These are phyloP conservation scores for Aspergillus felis DNA, from an alignment of 2,329 filamentous ascomycete genomes.

Conservation along the genomic window DNA sequence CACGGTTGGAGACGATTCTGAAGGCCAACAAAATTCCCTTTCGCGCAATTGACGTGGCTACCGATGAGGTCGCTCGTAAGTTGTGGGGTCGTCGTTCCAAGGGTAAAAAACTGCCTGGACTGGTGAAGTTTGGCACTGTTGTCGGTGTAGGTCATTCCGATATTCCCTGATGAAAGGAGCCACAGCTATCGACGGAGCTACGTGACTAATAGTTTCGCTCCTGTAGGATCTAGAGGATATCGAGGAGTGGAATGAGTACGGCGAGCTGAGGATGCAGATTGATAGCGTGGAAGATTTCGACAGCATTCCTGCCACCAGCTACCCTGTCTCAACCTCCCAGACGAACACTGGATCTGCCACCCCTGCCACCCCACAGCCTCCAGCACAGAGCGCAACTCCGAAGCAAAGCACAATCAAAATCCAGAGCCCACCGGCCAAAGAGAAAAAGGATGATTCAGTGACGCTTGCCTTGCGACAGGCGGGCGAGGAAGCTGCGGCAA, in stretches of 20 bases:
- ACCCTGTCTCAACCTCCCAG: slow-evolving; percentile 17
- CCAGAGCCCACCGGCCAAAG: slow-evolving; percentile 36
- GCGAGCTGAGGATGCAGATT: slow-evolving; percentile 85
- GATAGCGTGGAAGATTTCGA: slow-evolving; percentile 39
- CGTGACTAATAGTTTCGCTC: slow-evolving; percentile 6
- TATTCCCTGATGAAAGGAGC: background rate
- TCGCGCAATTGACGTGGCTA: slow-evolving; percentile 85
- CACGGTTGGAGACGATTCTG: slow-evolving; percentile 91
- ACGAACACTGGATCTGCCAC: slow-evolving; percentile 23
- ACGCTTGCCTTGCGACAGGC: slow-evolving; percentile 42
- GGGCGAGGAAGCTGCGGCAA: slow-evolving; percentile 37
- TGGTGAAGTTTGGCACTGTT: slow-evolving; percentile 83
- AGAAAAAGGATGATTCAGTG: slow-evolving; percentile 36
- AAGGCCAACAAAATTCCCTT: slow-evolving; percentile 93
- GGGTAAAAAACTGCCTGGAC: slow-evolving; percentile 81
- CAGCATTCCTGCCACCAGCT: slow-evolving; percentile 28
- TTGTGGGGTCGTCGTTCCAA: slow-evolving; percentile 81
- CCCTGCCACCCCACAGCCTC: slow-evolving; percentile 21
- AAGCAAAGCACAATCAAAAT: slow-evolving; percentile 40
- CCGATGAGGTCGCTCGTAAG: slow-evolving; percentile 81
- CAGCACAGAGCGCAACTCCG: slow-evolving; percentile 18
- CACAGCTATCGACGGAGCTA: background rate
- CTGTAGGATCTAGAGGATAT: slow-evolving; percentile 82
- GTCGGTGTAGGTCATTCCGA: slow-evolving; percentile 66
- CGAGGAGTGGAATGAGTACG: slow-evolving; percentile 99